phyloP scores from a whole-genome alignment of 495 filamentous ascomycete species.

The Aspergillus carlsbadensis region DNA sequence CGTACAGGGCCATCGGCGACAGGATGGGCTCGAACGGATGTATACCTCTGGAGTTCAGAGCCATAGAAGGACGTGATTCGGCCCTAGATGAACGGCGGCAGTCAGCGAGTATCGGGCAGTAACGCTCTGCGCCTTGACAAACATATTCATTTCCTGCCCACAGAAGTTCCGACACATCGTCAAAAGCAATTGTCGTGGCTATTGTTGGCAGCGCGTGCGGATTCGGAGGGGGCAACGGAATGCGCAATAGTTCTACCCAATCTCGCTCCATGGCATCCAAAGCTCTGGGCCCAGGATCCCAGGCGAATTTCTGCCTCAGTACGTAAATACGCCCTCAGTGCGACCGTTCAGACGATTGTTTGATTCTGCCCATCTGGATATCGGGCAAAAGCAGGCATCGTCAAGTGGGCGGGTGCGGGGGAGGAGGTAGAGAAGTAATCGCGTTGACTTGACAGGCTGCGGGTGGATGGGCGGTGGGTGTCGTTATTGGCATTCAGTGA shows the following conservation, averaged over 20 bases:
- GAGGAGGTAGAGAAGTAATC: slow-evolving; percentile 23
- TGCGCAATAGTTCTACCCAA: slow-evolving; percentile 65
- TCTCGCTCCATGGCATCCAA: slow-evolving; percentile 45
- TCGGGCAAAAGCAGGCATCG: slow-evolving; percentile 36
- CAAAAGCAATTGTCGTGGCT: slow-evolving; percentile 76
- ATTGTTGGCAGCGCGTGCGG: slow-evolving; percentile 61
- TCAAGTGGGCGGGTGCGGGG: slow-evolving; percentile 45
- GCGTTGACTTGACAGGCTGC: not conserved
- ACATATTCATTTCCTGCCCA: slow-evolving; percentile 93
- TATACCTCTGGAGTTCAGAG: slow-evolving; percentile 73
- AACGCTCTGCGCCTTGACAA: slow-evolving; percentile 28
- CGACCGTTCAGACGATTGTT: slow-evolving; percentile 13
- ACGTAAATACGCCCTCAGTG: not conserved
- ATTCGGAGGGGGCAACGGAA: slow-evolving; percentile 66
- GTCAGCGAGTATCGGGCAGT: not conserved
- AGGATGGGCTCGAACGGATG: slow-evolving; percentile 71
- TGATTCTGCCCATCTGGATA: slow-evolving; percentile 32
- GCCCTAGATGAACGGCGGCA: slow-evolving; percentile 53
- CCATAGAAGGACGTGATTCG: slow-evolving; percentile 83
- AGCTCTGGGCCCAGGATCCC: slow-evolving; percentile 16
- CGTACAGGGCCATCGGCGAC: slow-evolving; percentile 67
- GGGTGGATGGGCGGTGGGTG: not conserved
- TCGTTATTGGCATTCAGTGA: not conserved
- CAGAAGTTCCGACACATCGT: slow-evolving; percentile 80
- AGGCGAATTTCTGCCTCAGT: not conserved